Percentiles rank a stretch among this genome's conserved stretches.
Conservation (phyloP, 2,329 filamentous ascomycete genomes). For the Ceratocystis diversiconidia region DNA sequence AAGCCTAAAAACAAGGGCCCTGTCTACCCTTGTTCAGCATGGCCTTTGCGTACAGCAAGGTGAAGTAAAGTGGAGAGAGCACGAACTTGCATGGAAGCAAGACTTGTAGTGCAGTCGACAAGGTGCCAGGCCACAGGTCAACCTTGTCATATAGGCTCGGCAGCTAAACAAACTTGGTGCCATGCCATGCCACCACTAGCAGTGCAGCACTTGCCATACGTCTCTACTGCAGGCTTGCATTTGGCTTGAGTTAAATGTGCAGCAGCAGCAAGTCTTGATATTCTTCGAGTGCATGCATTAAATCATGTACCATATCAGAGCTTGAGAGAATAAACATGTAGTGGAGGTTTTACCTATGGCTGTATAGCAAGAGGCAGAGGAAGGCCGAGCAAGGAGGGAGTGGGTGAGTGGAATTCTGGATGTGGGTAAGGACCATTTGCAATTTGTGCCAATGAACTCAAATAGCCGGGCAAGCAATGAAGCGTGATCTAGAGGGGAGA, state of each 20-base stretch:
- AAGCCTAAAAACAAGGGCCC: conserved; percentile 3
- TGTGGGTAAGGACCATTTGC: background rate
- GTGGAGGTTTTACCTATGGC: background rate
- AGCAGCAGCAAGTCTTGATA: background rate
- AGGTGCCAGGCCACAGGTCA: background rate
- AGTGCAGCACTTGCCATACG: conserved; percentile 3
- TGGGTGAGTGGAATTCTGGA: background rate
- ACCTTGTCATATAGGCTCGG: background rate
- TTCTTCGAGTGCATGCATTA: background rate
- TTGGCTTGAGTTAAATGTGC: background rate
- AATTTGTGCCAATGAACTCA: background rate
- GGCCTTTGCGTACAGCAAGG: background rate
- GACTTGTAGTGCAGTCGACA: background rate
- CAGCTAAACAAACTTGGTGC: background rate
- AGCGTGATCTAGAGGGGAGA: background rate
- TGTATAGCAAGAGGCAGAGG: background rate
- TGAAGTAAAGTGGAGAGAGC: background rate
- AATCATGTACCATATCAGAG: background rate
- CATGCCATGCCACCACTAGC: background rate
- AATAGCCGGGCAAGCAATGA: background rate
- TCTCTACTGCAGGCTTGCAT: conserved; percentile 1
- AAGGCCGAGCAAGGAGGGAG: background rate
- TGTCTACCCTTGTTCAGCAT: background rate
- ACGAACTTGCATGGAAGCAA: conserved; percentile 2
- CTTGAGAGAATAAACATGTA: background rate